Evolutionary conservation across 768 basidiomycete genomes (phyloP), one percentile per base, ranked within the genome.

Genomic region (Lentinula boryana): DNA sequence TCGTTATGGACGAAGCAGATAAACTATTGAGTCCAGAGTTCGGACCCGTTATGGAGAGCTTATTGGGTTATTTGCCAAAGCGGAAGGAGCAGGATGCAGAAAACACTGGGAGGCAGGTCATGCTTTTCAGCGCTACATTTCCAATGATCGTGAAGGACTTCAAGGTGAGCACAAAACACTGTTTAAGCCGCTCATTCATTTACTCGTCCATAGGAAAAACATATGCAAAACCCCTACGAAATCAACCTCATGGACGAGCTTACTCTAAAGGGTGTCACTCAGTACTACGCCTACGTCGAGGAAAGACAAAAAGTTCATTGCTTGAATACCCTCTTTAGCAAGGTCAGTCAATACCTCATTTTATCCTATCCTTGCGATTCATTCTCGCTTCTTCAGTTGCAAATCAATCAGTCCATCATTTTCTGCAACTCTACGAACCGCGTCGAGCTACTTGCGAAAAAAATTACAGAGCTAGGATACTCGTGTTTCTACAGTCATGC

Each of bases 391-490:
- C 40, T 61, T 12, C 71, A 98, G 93, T 86, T 99, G 55, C 96
- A 98, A 95, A 99, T 99, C 81, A 99, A 99, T 78, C 96, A 99
- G 78, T 98, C 96, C 62, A 98, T 99, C 77, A 99, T 99, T 72
- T 99, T 99, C 78, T 99, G 96, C 78, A 99, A 99, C 82, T 98
- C 96, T 65, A 99, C 96, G 69, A 97, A 98, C 80, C 94, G 96
- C 61, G 96, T 99, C 78, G 96, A 99, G 77, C 89, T 99, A 52
- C 84, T 99, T 67, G 96, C 96, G 63, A 98, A 98, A 80, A 99
- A 99, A 78, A 94, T 99, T 68, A 99, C 96, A 12, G 97, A 99
- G 70, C 88, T 98, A 57, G 96, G 96, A 65, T 99, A 98, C 74
- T 99, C 96, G 48, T 99, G 96, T 81, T 99, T 99, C 86, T 99